Percentiles rank a stretch among this genome's conserved stretches.
Evolutionary conservation across 108 stramenopile species (phyloP).

Genomic region (Cyclotella atomus): DNA sequence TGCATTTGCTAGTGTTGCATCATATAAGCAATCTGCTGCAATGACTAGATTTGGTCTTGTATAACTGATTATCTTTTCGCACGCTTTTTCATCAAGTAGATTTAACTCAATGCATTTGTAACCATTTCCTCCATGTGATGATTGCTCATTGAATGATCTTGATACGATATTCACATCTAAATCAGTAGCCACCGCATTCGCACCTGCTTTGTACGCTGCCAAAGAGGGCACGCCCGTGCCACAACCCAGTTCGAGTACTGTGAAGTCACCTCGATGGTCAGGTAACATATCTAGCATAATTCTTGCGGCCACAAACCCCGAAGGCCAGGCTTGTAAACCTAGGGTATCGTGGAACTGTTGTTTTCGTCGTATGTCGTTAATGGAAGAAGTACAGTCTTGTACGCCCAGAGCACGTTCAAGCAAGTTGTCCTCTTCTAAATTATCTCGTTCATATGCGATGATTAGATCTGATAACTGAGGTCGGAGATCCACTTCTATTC

Average conservation of each 20-base stretch:
- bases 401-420: slow-evolving; percentile 9
- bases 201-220: not conserved
- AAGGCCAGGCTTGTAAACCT: slow-evolving; percentile 2
- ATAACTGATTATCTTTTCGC: not conserved
- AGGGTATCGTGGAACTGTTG: slow-evolving; percentile 6
- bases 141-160: not conserved
- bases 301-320: not conserved
- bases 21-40: slow-evolving; percentile 14
- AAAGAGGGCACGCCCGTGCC: slow-evolving; percentile 6
- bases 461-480: not conserved
- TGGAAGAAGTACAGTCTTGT: not conserved
- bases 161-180: slow-evolving; percentile 4
- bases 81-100: not conserved
- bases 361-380: too few species aligned
- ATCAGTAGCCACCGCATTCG: not conserved
- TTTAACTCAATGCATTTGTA: not conserved
- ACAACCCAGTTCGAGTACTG: slow-evolving; percentile 2
- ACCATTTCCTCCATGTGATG: not conserved
- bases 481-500: not conserved
- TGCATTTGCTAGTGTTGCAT: not conserved
- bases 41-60: slow-evolving; percentile 2
- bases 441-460: not conserved
- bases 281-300: not conserved
- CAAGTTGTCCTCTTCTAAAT: slow-evolving; percentile 6
- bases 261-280: not conserved